Evolutionary conservation across 495 filamentous ascomycete genomes (phyloP).

Genomic region (Neurospora tetrasperma): DNA sequence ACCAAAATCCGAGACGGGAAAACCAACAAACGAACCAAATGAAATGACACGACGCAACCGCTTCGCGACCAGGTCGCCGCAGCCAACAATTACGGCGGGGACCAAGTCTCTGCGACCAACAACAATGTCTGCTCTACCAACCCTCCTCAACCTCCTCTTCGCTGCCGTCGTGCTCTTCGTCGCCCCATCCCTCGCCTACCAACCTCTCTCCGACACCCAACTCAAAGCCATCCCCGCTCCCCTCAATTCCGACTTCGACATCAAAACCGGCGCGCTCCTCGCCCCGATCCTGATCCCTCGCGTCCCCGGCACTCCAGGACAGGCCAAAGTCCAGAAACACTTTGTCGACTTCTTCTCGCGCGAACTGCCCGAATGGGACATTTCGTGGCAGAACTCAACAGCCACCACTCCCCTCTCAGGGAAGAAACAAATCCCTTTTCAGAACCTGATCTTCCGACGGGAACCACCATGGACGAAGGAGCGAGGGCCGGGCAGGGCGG

Average conservation of each 20-base stretch:
- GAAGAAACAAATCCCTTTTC: slow-evolving; percentile 60
- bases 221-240: slow-evolving; percentile 51
- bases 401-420: slow-evolving; percentile 58
- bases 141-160: slow-evolving; percentile 2
- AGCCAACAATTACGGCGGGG: background rate
- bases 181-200: slow-evolving; percentile 46
- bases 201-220: slow-evolving; percentile 58
- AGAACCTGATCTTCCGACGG: slow-evolving; percentile 67
- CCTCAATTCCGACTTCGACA: slow-evolving; percentile 59
- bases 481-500: slow-evolving; percentile 48
- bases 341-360: slow-evolving; percentile 64
- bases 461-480: slow-evolving; percentile 66
- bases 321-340: slow-evolving; percentile 58
- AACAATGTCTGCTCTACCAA: background rate
- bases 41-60: background rate
- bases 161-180: slow-evolving; percentile 11
- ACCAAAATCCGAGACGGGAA: slow-evolving; percentile 3
- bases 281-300: slow-evolving; percentile 73
- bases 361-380: slow-evolving; percentile 62
- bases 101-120: background rate
- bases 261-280: slow-evolving; percentile 53
- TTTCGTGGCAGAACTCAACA: slow-evolving; percentile 77
- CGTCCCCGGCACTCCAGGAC: slow-evolving; percentile 71
- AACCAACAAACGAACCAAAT: background rate
- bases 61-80: background rate